Evolutionary conservation across 2,329 filamentous ascomycete genomes (phyloP).

Genomic region (Botrytis tulipae): DNA sequence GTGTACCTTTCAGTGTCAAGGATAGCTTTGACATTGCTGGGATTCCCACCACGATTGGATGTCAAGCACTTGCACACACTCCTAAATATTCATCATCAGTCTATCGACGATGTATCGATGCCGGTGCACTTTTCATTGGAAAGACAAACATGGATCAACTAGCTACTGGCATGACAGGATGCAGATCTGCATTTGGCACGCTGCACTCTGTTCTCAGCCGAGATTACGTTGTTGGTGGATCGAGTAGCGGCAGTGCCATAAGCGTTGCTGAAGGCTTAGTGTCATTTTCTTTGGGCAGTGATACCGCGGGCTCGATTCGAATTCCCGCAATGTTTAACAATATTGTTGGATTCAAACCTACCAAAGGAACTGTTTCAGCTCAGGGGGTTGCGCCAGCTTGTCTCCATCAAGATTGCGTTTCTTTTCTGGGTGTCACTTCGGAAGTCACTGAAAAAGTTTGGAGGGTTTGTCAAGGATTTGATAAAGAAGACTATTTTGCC

Average conservation of each 20-base stretch:
- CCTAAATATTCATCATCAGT: slow-evolving; percentile 47
- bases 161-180: slow-evolving; percentile 56
- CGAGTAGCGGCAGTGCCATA: slow-evolving; percentile 52
- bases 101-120: slow-evolving; percentile 47
- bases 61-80: slow-evolving; percentile 46
- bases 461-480: slow-evolving; percentile 47
- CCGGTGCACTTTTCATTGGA: slow-evolving; percentile 56
- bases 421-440: slow-evolving; percentile 47
- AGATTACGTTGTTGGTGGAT: slow-evolving; percentile 53
- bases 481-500: slow-evolving; percentile 50
- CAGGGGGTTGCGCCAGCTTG: slow-evolving; percentile 51
- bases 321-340: slow-evolving; percentile 52
- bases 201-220: slow-evolving; percentile 48
- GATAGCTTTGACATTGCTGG: slow-evolving; percentile 49
- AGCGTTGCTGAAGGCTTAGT: slow-evolving; percentile 51
- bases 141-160: slow-evolving; percentile 57
- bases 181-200: slow-evolving; percentile 52
- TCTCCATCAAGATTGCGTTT: slow-evolving; percentile 52
- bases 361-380: slow-evolving; percentile 49
- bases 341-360: slow-evolving; percentile 49
- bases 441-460: slow-evolving; percentile 49
- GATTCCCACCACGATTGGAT: slow-evolving; percentile 48
- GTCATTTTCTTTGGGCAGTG: slow-evolving; percentile 53
- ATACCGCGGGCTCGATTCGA: slow-evolving; percentile 53
- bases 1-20: slow-evolving; percentile 51